These are phyloP conservation scores for Colletotrichum echinochloae DNA, from an alignment of 2,329 filamentous ascomycete species.

Conservation along the genomic window DNA sequence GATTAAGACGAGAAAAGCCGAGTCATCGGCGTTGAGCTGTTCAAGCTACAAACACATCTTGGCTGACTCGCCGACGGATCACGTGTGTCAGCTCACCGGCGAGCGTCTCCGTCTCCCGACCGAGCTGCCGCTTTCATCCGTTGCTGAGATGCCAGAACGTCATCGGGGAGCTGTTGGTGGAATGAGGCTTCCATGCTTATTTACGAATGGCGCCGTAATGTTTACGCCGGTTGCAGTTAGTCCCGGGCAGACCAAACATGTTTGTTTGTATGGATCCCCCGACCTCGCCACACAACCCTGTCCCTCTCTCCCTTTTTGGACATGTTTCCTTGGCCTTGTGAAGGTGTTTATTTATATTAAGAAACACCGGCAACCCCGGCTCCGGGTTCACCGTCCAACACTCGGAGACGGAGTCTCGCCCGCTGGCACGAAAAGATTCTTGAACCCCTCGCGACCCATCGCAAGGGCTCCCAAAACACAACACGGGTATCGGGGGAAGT, in stretches of 20 bases:
- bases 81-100: slow-evolving; percentile 15
- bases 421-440: background rate
- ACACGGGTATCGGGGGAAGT: too few relatives aligned
- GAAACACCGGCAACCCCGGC: background rate
- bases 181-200: slow-evolving; percentile 10
- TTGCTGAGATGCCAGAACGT: slow-evolving; percentile 15
- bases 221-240: slow-evolving; percentile 31
- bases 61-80: slow-evolving; percentile 21
- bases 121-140: slow-evolving; percentile 5
- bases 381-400: background rate
- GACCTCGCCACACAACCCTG: slow-evolving; percentile 4
- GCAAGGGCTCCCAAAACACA: too few relatives aligned
- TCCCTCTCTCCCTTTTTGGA: background rate
- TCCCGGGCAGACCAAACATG: background rate
- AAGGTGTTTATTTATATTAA: too few relatives aligned
- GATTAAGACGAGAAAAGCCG: background rate
- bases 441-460: background rate
- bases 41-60: background rate
- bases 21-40: background rate
- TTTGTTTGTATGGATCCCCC: background rate
- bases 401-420: background rate
- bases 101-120: background rate
- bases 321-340: background rate
- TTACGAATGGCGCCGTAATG: background rate
- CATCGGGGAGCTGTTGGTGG: slow-evolving; percentile 2